Evolutionary conservation across 805 yeast species (phyloP), one percentile per base, ranked within the genome.

Genomic region (Scheffersomyces lignosus): DNA sequence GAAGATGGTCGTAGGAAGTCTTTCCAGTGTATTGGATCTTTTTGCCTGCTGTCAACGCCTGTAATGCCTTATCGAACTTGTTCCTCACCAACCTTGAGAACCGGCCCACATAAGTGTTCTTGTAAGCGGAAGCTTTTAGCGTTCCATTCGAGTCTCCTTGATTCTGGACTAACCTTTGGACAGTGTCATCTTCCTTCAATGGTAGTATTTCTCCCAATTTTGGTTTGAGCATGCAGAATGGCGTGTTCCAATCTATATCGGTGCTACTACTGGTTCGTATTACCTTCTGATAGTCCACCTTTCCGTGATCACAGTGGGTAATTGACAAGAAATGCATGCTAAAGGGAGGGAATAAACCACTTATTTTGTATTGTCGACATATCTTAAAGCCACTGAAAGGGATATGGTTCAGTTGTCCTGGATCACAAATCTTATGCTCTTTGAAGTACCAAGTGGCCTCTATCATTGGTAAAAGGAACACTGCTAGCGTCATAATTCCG

Each of bases 371-470:
- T 15, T 73, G 70, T 34, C 81, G 63, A 33, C 72, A 71, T 2
- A 81, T 58, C 37, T 74, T 73, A 47, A 79, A 76, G 0, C 88
- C 88, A 0, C 80, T 66, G 45, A 71, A 81, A 1, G 74, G 70
- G 9, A 59, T 34, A 5, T 44, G 6, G n/a, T 38, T 43, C 14
- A n/a, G 24, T 15, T 52, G 51, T n/a, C 41, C 18, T 12, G 67
- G 59, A 38, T 66, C 64, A 48, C 77, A 71, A 2, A 51, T 46
- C 36, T 48, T 62, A 40, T 55, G 62, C 32, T 49, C 59, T 35
- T 40, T 48, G 18, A 48, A 44, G 18, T 52, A 45, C 61, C 60
- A 55, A 20, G 56, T 40, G n/a, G 20, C n/a, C 6, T 5, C 18
- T 5, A 29, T 15, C 31, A 15, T 15, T 30, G 22, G 10, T n/a